phyloP scores from a whole-genome alignment of 2,329 filamentous ascomycete genomes.

The Fusarium sterilihyphosum region DNA sequence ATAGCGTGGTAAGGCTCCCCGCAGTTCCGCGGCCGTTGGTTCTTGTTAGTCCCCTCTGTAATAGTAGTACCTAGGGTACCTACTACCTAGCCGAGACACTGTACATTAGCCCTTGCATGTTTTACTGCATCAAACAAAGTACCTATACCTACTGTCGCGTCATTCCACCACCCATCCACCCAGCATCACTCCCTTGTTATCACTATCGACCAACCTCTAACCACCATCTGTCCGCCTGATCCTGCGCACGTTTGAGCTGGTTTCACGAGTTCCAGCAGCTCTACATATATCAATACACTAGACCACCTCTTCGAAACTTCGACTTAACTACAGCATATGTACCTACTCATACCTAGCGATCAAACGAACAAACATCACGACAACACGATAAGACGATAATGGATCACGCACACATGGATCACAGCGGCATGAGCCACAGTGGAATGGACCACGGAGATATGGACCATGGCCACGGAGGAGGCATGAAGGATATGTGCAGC shows the following conservation, averaged over 20 bases:
- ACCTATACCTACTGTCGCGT: constrained; percentile 6
- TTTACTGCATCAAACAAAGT: not conserved
- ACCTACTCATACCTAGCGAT: not conserved
- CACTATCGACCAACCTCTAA: constrained; percentile 18
- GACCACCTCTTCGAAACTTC: not conserved
- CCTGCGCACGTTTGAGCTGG: constrained; percentile 55
- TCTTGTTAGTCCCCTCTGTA: not conserved
- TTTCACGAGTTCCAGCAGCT: constrained; percentile 39
- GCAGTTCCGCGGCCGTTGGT: not conserved
- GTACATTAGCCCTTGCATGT: not conserved
- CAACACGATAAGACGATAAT: constrained; percentile 41
- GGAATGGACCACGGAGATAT: constrained; percentile 57
- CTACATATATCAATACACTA: constrained; percentile 9
- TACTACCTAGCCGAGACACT: not conserved
- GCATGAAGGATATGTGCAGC: constrained; percentile 76
- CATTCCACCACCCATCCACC: constrained; percentile 6
- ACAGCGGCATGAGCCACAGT: constrained; percentile 56
- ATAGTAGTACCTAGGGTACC: not conserved
- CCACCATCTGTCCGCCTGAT: constrained; percentile 3
- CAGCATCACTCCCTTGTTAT: constrained; percentile 14
- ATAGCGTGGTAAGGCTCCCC: constrained; percentile 3
- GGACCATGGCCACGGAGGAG: constrained; percentile 63
- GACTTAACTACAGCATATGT: not conserved
- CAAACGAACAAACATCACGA: not conserved
- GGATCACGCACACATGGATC: constrained; percentile 58